Evolutionary conservation across 2,329 filamentous ascomycete genomes (phyloP).

Genomic region (Exophiala calicioides): DNA sequence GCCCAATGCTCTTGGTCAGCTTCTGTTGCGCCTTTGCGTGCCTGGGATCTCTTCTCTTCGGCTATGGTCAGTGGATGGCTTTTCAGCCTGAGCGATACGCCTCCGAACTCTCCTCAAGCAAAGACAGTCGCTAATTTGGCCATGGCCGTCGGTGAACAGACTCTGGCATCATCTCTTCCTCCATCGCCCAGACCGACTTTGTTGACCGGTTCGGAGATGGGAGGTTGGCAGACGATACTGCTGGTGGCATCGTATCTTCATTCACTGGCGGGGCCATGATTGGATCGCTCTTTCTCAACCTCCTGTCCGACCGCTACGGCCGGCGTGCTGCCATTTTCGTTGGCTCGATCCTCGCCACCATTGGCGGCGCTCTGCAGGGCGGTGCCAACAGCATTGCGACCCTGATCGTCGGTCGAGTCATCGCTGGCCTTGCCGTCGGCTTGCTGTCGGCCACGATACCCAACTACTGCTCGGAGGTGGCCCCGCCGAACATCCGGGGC

Average conservation of each 20-base stretch:
- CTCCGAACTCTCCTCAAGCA: background rate
- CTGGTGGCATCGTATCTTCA: conserved; percentile 43
- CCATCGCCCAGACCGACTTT: conserved; percentile 40
- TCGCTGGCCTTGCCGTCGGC: conserved; percentile 54
- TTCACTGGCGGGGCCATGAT: conserved; percentile 45
- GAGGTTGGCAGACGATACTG: conserved; percentile 36
- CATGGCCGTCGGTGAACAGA: conserved; percentile 27
- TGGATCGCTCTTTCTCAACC: conserved; percentile 38
- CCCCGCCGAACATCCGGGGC: conserved; percentile 42
- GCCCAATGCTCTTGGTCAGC: conserved; percentile 33
- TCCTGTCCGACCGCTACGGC: conserved; percentile 39
- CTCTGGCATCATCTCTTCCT: conserved; percentile 41
- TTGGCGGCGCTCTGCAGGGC: conserved; percentile 41
- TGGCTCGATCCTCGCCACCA: conserved; percentile 37
- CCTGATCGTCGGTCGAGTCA: conserved; percentile 53
- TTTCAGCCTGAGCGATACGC: background rate
- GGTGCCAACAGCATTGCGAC: conserved; percentile 43
- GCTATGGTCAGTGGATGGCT: conserved; percentile 39
- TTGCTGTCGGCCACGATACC: conserved; percentile 51
- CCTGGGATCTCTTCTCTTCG: conserved; percentile 51
- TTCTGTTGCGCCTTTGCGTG: conserved; percentile 47
- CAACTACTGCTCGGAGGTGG: conserved; percentile 49
- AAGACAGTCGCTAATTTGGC: background rate
- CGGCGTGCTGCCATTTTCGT: conserved; percentile 38
- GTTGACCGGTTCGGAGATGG: conserved; percentile 33